Evolutionary conservation across 805 yeast genomes (phyloP), one percentile per base, ranked within the genome.

Genomic region (Grigorovia humatica): DNA sequence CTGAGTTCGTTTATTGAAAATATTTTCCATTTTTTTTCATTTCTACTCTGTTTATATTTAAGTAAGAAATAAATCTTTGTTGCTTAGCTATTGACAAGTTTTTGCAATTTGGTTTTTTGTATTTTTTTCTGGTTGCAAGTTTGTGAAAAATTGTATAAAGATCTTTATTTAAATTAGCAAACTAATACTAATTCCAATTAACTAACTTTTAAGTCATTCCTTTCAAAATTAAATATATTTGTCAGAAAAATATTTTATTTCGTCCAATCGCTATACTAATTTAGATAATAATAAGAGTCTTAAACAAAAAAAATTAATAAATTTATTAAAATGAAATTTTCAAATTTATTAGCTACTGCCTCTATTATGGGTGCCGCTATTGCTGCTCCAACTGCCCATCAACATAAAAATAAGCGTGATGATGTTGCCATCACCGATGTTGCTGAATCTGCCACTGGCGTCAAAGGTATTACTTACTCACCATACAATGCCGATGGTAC

Each of bases 381-480:
- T 43, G 84, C 87, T 55, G 79, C 77, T 51, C 88, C 88, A 53
- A 84, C 79, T 38, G n/a, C 42, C 13, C 88, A 84, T 69, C 80
- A 79, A 65, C 63, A 61, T 49, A 57, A 58, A 42, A 56, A 59
- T 44, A 80, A 76, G 64, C 80, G 82, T 73, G 81, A 72, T 60
- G 73, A 71, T 51, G 79, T 74, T 52, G 73, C 79, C 52, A 77
- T 75, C 47, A 67, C 74, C 44, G 53, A 70, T 35, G 56, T 72
- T 23, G 57, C 72, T 20, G 49, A 71, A n/a, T 54, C 74, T 58
- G 70, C 62, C 65, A 73, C 74, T 35, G 75, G 77, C 57, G 74
- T 82, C 56, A 80, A 76, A 69, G 95, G 93, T 77, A 74, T 86
- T 63, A 80, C 89, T 54, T 86, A 86, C 78, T 80, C 91, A 50